Evolutionary conservation across 225 moss, liverwort and hornwort genomes (phyloP).

Genomic region (Antitrichia curtipendula): DNA sequence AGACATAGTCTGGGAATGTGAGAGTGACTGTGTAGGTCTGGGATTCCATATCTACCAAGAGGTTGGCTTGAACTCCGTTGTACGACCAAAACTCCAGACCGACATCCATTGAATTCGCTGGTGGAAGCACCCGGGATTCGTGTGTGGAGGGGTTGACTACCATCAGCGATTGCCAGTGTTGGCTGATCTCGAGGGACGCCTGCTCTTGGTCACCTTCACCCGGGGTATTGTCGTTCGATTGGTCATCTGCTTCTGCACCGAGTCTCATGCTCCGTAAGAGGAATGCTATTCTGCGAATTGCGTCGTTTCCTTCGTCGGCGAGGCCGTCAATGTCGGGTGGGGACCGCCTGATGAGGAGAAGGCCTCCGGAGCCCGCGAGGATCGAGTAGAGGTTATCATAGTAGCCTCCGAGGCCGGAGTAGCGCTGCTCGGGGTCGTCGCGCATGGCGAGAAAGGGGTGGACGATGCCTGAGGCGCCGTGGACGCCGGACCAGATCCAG

Average conservation of each 20-base stretch:
- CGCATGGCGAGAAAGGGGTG: no score
- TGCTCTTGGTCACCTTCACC: not conserved
- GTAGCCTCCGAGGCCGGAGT: no score
- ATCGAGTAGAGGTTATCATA: no score
- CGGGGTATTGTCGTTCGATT: no score
- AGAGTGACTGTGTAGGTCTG: not conserved
- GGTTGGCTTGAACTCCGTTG: not conserved
- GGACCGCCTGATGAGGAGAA: no score
- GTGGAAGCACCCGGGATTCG: not conserved
- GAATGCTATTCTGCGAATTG: fast-evolving
- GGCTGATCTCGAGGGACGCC: not conserved
- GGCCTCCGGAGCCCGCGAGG: no score
- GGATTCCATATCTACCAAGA: not conserved
- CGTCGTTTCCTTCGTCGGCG: no score
- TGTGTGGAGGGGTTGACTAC: not conserved
- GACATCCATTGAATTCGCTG: not conserved
- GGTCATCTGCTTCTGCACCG: no score
- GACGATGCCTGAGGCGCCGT: no score
- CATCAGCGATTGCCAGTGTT: not conserved
- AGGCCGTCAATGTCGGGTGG: no score
- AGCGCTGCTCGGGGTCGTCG: no score
- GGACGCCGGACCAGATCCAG: no score
- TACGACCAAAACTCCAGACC: not conserved
- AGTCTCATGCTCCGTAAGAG: not conserved
- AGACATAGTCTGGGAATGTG: not conserved